Evolutionary conservation across 2,329 filamentous ascomycete species (phyloP).

Genomic region (Leptographium radiaticola): DNA sequence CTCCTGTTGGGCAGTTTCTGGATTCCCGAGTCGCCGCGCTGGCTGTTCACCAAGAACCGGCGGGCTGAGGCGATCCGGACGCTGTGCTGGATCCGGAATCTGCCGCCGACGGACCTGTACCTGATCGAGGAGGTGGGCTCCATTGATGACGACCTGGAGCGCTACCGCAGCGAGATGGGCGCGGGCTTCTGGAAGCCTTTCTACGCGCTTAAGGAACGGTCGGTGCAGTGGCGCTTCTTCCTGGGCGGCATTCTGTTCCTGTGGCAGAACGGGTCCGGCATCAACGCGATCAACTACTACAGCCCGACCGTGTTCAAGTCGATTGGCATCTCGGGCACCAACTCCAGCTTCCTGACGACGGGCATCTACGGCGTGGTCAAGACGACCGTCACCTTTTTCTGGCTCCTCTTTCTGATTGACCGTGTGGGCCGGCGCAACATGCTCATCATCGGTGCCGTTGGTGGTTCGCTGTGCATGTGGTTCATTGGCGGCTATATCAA

Average conservation of each 20-base stretch:
- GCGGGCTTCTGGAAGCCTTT: slow-evolving; percentile 67
- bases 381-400: slow-evolving; percentile 53
- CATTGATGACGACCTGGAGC: slow-evolving; percentile 57
- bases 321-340: slow-evolving; percentile 31
- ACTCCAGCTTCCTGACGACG: slow-evolving; percentile 42
- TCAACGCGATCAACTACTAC: slow-evolving; percentile 72
- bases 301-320: slow-evolving; percentile 52
- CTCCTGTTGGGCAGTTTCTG: slow-evolving; percentile 46
- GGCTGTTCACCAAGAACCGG: slow-evolving; percentile 13
- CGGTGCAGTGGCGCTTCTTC: slow-evolving; percentile 58
- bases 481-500: slow-evolving; percentile 50
- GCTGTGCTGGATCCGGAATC: slow-evolving; percentile 49
- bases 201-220: slow-evolving; percentile 37
- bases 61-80: slow-evolving; percentile 7
- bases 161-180: slow-evolving; percentile 49
- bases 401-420: slow-evolving; percentile 58
- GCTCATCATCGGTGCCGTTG: slow-evolving; percentile 47
- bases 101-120: slow-evolving; percentile 44
- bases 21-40: slow-evolving; percentile 21
- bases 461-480: slow-evolving; percentile 45
- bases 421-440: slow-evolving; percentile 40
- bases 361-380: slow-evolving; percentile 70
- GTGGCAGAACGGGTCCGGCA: slow-evolving; percentile 65
- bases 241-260: slow-evolving; percentile 63
- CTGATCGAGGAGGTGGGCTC: slow-evolving; percentile 60